Percentiles rank a stretch among this genome's conserved stretches.
Conservation (phyloP, 2,329 filamentous ascomycete species). For the Aspergillus piperis region DNA sequence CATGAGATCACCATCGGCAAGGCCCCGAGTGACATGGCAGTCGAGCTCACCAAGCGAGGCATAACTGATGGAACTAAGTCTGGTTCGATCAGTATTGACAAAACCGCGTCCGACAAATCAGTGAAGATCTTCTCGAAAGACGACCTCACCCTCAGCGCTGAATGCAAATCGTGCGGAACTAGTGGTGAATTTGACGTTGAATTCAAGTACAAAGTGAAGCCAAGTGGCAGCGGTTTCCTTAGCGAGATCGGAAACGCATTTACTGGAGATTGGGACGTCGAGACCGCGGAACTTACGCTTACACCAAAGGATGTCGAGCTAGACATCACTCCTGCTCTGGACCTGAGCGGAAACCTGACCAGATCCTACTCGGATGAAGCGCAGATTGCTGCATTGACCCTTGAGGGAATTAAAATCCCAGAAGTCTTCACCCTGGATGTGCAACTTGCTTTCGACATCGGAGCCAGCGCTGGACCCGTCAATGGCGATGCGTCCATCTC, state of each 20-base stretch:
- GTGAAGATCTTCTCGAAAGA: not conserved
- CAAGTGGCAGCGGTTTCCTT: not conserved
- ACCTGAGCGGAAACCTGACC: slow-evolving; percentile 22
- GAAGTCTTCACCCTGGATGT: slow-evolving; percentile 23
- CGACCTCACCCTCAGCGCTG: not conserved
- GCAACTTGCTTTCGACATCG: slow-evolving; percentile 21
- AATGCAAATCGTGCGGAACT: slow-evolving; percentile 22
- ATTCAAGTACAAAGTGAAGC: slow-evolving; percentile 20
- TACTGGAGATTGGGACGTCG: not conserved
- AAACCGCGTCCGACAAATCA: slow-evolving; percentile 9
- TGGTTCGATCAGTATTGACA: slow-evolving; percentile 1
- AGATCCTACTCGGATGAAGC: slow-evolving; percentile 15
- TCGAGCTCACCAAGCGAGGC: slow-evolving; percentile 4
- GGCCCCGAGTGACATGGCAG: slow-evolving; percentile 10
- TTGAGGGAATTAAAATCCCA: slow-evolving; percentile 24
- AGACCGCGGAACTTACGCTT: slow-evolving; percentile 16
- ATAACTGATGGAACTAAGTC: not conserved
- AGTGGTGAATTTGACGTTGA: slow-evolving; percentile 24
- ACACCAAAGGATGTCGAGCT: slow-evolving; percentile 19
- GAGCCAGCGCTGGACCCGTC: slow-evolving; percentile 21
- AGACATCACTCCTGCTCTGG: slow-evolving; percentile 20
- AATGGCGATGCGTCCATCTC: slow-evolving; percentile 22
- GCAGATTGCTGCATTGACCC: slow-evolving; percentile 21
- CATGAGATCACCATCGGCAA: slow-evolving; percentile 25
- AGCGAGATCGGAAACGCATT: not conserved